phyloP scores from a whole-genome alignment of 208 protist genomes.

The Jaenimonas drosophilae region DNA sequence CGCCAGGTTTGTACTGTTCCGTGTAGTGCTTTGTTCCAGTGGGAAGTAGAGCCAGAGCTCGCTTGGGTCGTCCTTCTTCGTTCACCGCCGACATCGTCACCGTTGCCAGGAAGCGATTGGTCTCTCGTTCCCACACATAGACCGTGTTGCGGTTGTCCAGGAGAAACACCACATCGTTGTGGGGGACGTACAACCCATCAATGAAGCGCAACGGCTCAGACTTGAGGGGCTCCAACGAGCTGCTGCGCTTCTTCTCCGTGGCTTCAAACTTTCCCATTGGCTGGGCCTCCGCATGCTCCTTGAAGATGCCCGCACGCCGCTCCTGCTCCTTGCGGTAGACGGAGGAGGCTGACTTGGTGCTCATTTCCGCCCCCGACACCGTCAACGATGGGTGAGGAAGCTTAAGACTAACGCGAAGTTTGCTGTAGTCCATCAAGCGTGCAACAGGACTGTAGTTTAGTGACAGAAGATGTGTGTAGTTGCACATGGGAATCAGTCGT shows the following conservation, averaged over 20 bases:
- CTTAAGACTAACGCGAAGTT: constrained; percentile 1
- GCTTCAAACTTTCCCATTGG: neutral
- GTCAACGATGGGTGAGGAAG: constrained; percentile 10
- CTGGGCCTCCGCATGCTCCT: constrained; percentile 1
- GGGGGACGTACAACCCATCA: constrained; percentile 19
- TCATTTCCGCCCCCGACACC: neutral
- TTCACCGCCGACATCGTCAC: constrained; percentile 3
- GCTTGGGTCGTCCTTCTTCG: constrained; percentile 5
- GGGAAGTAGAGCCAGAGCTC: constrained; percentile 8
- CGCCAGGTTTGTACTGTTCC: neutral
- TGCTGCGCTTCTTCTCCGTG: neutral
- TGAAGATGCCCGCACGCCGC: constrained; percentile 2
- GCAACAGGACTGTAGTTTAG: constrained; percentile 27
- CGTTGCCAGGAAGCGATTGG: constrained; percentile 11
- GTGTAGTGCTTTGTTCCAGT: constrained; percentile 13
- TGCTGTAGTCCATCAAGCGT: constrained; percentile 17
- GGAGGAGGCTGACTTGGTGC: neutral
- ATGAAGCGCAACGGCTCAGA: constrained; percentile 23
- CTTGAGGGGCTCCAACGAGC: neutral
- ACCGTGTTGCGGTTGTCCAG: constrained; percentile 31
- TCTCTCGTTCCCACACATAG: constrained; percentile 27
- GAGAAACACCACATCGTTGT: constrained; percentile 20
- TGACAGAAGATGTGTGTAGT: constrained; percentile 14
- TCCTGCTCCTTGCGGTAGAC: constrained; percentile 4
- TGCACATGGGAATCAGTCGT: constrained; percentile 17